Conservation (phyloP, 1,284 basidiomycete species). For the Leccinum angustisporum region DNA sequence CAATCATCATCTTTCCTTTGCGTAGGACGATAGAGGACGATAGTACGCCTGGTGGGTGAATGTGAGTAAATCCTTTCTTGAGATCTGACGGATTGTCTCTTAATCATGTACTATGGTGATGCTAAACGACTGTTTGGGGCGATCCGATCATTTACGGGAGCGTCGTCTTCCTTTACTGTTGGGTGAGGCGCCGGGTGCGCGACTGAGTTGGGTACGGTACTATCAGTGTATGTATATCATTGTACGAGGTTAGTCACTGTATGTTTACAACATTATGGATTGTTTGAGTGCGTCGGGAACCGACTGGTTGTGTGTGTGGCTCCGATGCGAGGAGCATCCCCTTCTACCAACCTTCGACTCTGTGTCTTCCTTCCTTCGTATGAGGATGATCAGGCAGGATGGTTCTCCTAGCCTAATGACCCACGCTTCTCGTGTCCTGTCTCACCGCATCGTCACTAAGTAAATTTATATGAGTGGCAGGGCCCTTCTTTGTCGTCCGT, state of each 20-base stretch:
- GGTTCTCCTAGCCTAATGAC: too few relatives aligned
- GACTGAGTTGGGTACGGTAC: not conserved
- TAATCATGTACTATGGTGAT: slow-evolving; percentile 70
- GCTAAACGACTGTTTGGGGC: slow-evolving; percentile 63
- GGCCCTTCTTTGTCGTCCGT: too few relatives aligned
- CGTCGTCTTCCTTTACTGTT: slow-evolving; percentile 61
- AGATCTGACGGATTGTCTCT: not conserved
- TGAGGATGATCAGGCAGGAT: too few relatives aligned
- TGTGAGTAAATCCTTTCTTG: not conserved
- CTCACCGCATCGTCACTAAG: too few relatives aligned
- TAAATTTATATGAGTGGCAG: too few relatives aligned
- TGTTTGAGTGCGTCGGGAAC: not conserved
- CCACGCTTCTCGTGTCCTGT: too few relatives aligned
- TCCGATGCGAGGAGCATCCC: not conserved
- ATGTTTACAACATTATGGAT: not conserved
- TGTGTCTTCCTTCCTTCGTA: too few relatives aligned
- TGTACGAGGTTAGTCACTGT: not conserved
- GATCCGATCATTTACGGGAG: slow-evolving; percentile 61
- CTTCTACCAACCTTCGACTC: too few relatives aligned
- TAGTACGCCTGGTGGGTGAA: slow-evolving; percentile 37
- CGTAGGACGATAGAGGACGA: slow-evolving; percentile 63
- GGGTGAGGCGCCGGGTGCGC: slow-evolving; percentile 9
- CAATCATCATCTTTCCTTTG: not conserved
- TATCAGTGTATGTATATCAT: not conserved
- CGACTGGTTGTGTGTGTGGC: not conserved